Base-by-base conservation (phyloP, 2,329 filamentous ascomycete species). In the Hypoxylon sp. region DNA sequence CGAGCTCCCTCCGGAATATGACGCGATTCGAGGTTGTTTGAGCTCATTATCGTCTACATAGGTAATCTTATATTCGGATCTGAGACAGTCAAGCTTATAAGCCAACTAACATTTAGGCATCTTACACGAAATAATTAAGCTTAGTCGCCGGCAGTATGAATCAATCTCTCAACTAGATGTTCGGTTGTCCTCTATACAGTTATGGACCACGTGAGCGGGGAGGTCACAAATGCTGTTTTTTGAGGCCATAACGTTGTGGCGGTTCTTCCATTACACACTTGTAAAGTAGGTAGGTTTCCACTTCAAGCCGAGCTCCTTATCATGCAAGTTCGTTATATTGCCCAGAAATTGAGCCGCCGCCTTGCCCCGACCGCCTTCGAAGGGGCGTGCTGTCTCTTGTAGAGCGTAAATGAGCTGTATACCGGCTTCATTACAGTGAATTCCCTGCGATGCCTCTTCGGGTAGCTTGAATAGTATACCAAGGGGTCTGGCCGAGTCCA, bases 331-430 rank as follows among this genome's bases (percentile, higher is more conserved):
- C 24, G 45, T 16, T 61, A 65, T 18, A 65, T 65, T 62, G 50
- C 58, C 62, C 12, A 57, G 65, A 61, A 48, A 65, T 68, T 68
- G 58, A 62, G 58, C 58, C 62, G 53, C 56, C 28, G 48, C 51
- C 54, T 57, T 60, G 56, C 53, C 63, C 61, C 33, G 44, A 44
- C 48, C 50, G 11, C 44, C 18, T 28, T 36, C 36, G 8, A 4
- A 50, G 18, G 38, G 26, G 33, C 16, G 18, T 33, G 24, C 7
- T 5, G 49, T 40, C 33, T 26, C 22, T 52, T 51, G 52, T 6
- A 40, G 6, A 32, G 22, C 53, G 26, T 33, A 52, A 38, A 50
- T 33, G 44, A 40, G 11, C 12, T 49, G 49, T 60, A 60, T 61
- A 46, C 42, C 32, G 28, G 49, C 28, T 26, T 55, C 44, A 49